Evolutionary conservation across 768 basidiomycete species (phyloP).

Genomic region (Lactifluus rugatus): DNA sequence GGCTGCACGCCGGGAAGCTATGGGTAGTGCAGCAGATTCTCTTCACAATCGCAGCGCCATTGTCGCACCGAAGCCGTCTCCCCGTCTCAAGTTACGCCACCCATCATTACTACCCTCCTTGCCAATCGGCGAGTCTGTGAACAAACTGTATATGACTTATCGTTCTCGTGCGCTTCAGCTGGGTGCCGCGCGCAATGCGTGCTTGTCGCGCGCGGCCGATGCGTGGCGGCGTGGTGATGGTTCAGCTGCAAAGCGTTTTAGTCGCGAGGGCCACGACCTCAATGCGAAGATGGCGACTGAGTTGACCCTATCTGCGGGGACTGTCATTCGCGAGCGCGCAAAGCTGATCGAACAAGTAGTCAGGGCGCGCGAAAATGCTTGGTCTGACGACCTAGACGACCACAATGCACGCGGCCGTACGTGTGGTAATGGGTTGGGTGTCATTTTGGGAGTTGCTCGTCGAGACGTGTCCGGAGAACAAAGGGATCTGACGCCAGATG

Average conservation of each 20-base stretch:
- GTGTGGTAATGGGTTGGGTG: conserved; percentile 76
- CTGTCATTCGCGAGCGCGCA: conserved; percentile 76
- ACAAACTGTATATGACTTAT: conserved; percentile 79
- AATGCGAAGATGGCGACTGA: conserved; percentile 87
- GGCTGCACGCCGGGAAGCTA: conserved; percentile 44
- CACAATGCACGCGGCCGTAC: conserved; percentile 60
- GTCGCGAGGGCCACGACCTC: conserved; percentile 85
- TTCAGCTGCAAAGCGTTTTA: conserved; percentile 90
- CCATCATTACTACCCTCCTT: conserved; percentile 83
- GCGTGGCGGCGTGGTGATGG: conserved; percentile 95
- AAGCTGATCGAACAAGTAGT: conserved; percentile 69
- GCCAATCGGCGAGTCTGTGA: conserved; percentile 73
- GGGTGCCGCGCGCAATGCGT: conserved; percentile 89
- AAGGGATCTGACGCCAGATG: conserved; percentile 59
- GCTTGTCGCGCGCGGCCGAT: conserved; percentile 88
- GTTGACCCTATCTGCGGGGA: conserved; percentile 75
- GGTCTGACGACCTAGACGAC: conserved; percentile 82
- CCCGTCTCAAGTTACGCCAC: conserved; percentile 73
- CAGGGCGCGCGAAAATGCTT: conserved; percentile 52
- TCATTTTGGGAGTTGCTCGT: conserved; percentile 78
- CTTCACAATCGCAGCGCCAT: conserved; percentile 58
- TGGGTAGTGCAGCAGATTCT: conserved; percentile 52
- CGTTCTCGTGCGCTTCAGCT: conserved; percentile 83
- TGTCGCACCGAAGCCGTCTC: conserved; percentile 72
- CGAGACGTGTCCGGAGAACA: conserved; percentile 41